These are phyloP conservation scores for Aeminium ludgeri DNA, from an alignment of 495 filamentous ascomycete genomes.

Conservation along the genomic window DNA sequence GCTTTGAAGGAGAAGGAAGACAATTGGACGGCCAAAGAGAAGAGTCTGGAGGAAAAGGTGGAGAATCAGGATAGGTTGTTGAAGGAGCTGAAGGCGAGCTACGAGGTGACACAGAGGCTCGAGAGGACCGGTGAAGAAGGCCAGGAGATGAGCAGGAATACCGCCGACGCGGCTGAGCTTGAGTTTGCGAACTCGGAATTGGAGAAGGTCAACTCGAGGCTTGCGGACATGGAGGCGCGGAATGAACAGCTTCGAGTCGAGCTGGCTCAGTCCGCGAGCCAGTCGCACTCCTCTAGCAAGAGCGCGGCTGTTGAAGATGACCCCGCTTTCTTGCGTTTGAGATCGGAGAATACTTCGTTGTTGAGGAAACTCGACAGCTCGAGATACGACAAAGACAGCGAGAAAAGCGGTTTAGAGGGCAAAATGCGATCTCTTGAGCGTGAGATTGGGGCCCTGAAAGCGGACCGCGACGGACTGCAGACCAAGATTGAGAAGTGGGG, in stretches of 20 bases:
- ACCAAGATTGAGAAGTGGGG: slow-evolving; percentile 71
- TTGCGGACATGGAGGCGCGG: slow-evolving; percentile 82
- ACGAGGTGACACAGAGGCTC: slow-evolving; percentile 86
- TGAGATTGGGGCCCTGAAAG: slow-evolving; percentile 45
- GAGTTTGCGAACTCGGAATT: slow-evolving; percentile 85
- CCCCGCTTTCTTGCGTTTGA: slow-evolving; percentile 63
- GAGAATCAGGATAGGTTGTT: slow-evolving; percentile 85
- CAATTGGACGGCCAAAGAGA: slow-evolving; percentile 93
- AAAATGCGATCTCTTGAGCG: slow-evolving; percentile 59
- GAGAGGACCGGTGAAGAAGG: slow-evolving; percentile 52
- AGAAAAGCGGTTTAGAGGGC: slow-evolving; percentile 53
- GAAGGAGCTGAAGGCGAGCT: slow-evolving; percentile 90
- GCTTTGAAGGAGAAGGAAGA: slow-evolving; percentile 89
- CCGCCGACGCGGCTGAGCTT: slow-evolving; percentile 72
- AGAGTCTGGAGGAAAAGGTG: slow-evolving; percentile 75
- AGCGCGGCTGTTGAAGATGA: slow-evolving; percentile 53
- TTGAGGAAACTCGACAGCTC: slow-evolving; percentile 71
- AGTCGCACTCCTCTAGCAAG: slow-evolving; percentile 40
- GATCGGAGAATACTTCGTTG: slow-evolving; percentile 82
- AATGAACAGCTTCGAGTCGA: slow-evolving; percentile 89
- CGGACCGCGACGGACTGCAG: slow-evolving; percentile 54
- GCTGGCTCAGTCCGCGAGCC: slow-evolving; percentile 71
- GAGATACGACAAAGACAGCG: slow-evolving; percentile 62
- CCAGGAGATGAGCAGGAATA: slow-evolving; percentile 29
- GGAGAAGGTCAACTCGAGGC: slow-evolving; percentile 68